Conservation (phyloP, 441 rosid genomes). For the Metrosideros polymorpha region DNA sequence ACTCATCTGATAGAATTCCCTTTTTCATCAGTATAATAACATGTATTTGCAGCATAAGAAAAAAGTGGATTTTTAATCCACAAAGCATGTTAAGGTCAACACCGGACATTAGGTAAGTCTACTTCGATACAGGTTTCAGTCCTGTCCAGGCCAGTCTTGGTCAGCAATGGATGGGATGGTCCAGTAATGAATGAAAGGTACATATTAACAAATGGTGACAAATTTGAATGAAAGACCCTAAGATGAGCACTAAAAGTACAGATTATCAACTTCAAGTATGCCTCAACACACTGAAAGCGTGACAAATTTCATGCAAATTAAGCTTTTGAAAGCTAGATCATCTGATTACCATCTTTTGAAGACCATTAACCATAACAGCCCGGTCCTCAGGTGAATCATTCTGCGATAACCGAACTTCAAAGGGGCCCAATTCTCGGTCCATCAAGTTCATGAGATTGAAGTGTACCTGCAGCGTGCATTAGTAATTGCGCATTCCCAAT, state of each 20-base stretch:
- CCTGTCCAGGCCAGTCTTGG: background rate
- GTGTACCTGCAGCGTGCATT: conserved; percentile 36
- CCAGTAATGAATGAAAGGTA: background rate
- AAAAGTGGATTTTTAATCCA: background rate
- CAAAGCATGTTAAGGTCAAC: background rate
- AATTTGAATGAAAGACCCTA: background rate
- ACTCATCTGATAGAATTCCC: background rate
- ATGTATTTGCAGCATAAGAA: background rate
- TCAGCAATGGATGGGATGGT: background rate
- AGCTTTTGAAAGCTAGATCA: background rate
- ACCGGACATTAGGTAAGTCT: background rate
- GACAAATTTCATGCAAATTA: background rate
- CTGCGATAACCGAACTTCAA: conserved; percentile 65
- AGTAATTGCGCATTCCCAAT: conserved; percentile 12
- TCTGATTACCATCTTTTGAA: conserved; percentile 60
- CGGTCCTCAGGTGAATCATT: conserved; percentile 49
- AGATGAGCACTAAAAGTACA: background rate
- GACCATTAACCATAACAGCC: conserved; percentile 67
- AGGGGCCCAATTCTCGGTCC: conserved; percentile 72
- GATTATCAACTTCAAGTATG: background rate
- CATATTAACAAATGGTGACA: background rate
- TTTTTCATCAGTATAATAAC: background rate
- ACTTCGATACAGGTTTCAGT: background rate
- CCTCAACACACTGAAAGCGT: background rate
- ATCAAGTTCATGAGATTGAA: conserved; percentile 71